Evolutionary conservation across 305 asterid species (phyloP), one percentile per base, ranked within the genome.

Genomic region (Plantago coronopus): DNA sequence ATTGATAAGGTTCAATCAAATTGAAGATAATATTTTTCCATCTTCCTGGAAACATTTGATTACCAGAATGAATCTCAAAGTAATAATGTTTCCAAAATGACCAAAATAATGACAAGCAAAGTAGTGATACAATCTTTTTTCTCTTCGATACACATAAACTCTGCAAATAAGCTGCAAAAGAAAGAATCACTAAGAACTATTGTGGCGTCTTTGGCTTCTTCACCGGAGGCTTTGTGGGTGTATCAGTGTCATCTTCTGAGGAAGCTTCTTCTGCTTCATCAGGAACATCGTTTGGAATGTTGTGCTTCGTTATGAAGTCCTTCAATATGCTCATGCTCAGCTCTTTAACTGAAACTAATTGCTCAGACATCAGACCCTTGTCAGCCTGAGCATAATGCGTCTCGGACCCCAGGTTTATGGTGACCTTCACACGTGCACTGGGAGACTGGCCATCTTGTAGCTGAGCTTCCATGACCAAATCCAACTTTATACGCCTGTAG

Each of bases 261-360:
- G 94, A 81, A 59, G 79, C 59, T 46, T 84, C 96, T 29, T 91
- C 97, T 0, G 79, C 75, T 29, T 88, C 96, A 65, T 91, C 95
- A 40, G 93, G 96, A 59, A 82, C 90, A 46, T 88, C 95, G 54
- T 74, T 81, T 7, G 95, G 93, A 54, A 83, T 82, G 54, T 86
- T 88, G 57, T 91, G 83, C 71, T 79, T 81, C 7, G 95, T 84
- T 58, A 91, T 88, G 75, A 82, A 91, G 49, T 84, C 95, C 79
- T 88, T 91, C 29, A 91, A 70, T 65, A 91, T 61, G 70, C 62
- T 61, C 96, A 91, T 91, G 85, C 88, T 84, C 76, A 84, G 89
- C 77, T 80, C 95, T 78, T 84, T 91, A 69, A 88, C 81, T 2
- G 87, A 78, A 56, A 27, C 59, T 69, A 91, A 54, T 66, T 91